Percentiles rank a stretch among this genome's conserved stretches.
These are phyloP conservation scores for Prunus mongolica DNA, from an alignment of 306 rosid species.

Conservation along the genomic window DNA sequence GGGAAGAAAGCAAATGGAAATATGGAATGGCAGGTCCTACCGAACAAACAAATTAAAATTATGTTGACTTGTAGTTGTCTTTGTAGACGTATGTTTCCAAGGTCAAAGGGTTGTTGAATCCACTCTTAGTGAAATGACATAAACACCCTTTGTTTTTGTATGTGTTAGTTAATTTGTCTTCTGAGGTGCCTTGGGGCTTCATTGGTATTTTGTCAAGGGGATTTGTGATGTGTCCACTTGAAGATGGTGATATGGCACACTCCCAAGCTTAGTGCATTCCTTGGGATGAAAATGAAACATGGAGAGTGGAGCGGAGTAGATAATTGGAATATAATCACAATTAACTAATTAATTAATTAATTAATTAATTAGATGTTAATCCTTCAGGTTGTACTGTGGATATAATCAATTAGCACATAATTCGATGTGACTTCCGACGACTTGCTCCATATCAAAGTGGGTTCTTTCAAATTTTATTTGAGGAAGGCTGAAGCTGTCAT, in stretches of 20 bases:
- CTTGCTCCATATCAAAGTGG: background rate
- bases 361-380: background rate
- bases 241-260: background rate
- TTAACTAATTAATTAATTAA: background rate
- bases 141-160: background rate
- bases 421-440: background rate
- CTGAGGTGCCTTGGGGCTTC: background rate
- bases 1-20: constrained; percentile 12
- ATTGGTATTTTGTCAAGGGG: background rate
- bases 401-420: background rate
- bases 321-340: background rate
- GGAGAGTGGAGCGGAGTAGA: background rate
- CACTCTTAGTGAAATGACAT: background rate
- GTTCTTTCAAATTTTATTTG: too few relatives aligned
- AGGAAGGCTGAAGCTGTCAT: background rate
- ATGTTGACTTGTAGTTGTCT: constrained; percentile 42
- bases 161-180: background rate
- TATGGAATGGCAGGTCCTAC: constrained; percentile 41
- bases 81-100: background rate
- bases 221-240: background rate
- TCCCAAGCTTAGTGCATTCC: background rate
- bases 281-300: background rate
- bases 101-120: constrained; percentile 13
- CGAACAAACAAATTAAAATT: constrained; percentile 31
- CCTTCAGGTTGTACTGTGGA: background rate